Evolutionary conservation across 208 protist species (phyloP).

Genomic region (Leishmania mexicana): DNA sequence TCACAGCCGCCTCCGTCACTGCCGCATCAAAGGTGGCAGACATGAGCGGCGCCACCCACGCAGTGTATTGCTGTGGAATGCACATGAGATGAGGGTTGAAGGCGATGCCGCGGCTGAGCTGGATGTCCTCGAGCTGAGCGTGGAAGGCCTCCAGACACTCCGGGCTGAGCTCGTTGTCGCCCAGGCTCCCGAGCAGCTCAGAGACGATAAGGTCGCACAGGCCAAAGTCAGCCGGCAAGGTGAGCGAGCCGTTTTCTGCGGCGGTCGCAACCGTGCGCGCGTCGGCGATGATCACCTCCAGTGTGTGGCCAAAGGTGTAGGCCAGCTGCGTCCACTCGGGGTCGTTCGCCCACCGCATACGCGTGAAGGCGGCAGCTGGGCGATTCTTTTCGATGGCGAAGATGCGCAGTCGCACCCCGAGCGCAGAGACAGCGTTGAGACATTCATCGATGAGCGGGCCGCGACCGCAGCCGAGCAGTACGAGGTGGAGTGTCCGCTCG

Average conservation of each 20-base stretch:
- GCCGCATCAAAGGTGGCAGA: conserved; percentile 56
- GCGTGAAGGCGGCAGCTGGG: conserved; percentile 94
- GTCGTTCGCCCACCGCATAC: conserved; percentile 52
- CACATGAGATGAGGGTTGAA: conserved; percentile 54
- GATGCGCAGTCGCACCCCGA: conserved; percentile 78
- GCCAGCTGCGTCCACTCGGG: conserved; percentile 62
- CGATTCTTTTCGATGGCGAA: conserved; percentile 99
- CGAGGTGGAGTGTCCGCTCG: conserved; percentile 73
- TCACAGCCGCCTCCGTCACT: conserved; percentile 53
- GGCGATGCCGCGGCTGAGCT: conserved; percentile 38
- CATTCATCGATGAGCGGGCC: conserved; percentile 94
- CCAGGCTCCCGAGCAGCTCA: conserved; percentile 99
- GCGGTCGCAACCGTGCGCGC: conserved; percentile 69
- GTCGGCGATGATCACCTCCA: conserved; percentile 92
- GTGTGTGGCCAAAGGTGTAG: conserved; percentile 76
- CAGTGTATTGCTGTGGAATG: conserved; percentile 81
- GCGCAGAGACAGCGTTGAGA: conserved; percentile 77
- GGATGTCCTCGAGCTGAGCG: conserved; percentile 57
- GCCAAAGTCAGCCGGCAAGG: conserved; percentile 65
- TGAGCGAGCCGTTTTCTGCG: conserved; percentile 18
- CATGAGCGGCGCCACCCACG: conserved; percentile 81
- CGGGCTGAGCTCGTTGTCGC: conserved; percentile 99
- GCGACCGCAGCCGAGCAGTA: conserved; percentile 97
- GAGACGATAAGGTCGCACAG: conserved; percentile 96
- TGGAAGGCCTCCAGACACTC: conserved; percentile 98